Base-by-base conservation (phyloP, 208 protist genomes). In the Trypanosomatidae sp. region DNA sequence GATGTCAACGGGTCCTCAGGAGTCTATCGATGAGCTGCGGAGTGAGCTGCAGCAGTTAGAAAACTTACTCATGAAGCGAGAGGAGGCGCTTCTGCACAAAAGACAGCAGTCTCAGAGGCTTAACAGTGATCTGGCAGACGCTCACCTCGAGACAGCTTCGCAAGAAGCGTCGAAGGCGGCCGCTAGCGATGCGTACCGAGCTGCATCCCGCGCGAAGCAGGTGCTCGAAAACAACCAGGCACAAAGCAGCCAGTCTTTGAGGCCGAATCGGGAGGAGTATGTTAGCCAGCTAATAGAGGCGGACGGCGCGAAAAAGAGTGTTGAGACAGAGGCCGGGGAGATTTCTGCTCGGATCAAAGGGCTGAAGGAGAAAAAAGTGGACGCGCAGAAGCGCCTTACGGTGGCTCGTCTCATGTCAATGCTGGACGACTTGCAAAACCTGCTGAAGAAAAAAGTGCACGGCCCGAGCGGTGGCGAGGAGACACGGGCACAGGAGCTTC, bases 341-440 rank as follows among this genome's bases (percentile, higher is more conserved):
- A 67, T 94, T 12, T 74, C 77, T 22, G 67, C 73, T 43, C 76
- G 83, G 47, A 85, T 95, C 43, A 84, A 86, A 55, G 64, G 55
- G 7, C 49, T 91, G 7, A 82, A 60, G 50, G 82, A 81, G 50
- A 76, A 79, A 36, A 76, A 73, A 39, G 59, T 79, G 68, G 76
- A 91, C 30, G 83, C 81, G 22, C 80, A 87, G 69, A 87, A 87
- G 68, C 83, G 83, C 12, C 72, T 95, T 41, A 84, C 82, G 15
- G 81, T 95, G 44, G 86, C 86, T 9, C 84, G 85, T 28, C 66
- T 95, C 30, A 84, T 95, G 73, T 79, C 86, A 19, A 90, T 96
- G 82, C 80, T 96, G 50, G 89, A 96, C 55, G 84, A 96, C 66
- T 50, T 96, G 36, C 82, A 91, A 72, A 71, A 68, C 0, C 82